These are phyloP conservation scores for Priceomyces haplophilus DNA, from an alignment of 805 yeast genomes.

Conservation along the genomic window DNA sequence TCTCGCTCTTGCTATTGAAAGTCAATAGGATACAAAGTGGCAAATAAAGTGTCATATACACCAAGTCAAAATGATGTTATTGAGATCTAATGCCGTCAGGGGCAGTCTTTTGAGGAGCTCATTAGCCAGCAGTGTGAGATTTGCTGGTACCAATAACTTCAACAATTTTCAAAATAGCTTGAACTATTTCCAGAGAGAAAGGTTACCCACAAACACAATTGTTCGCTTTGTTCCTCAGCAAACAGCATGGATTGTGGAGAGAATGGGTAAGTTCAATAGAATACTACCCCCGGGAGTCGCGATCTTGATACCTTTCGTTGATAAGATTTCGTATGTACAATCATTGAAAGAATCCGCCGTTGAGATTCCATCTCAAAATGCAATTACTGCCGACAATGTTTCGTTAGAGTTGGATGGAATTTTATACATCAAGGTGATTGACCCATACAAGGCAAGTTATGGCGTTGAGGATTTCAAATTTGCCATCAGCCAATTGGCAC, in stretches of 20 bases:
- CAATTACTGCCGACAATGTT: constrained; percentile 84
- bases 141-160: background rate
- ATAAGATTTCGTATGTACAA: constrained; percentile 77
- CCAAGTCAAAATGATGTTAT: background rate
- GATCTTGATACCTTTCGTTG: constrained; percentile 66
- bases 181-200: constrained; percentile 58
- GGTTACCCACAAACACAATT: constrained; percentile 71
- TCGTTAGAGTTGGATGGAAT: constrained; percentile 84
- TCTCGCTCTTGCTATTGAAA: constrained; percentile 5
- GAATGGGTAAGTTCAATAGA: constrained; percentile 81
- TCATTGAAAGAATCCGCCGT: constrained; percentile 80
- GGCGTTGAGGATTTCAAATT: constrained; percentile 87
- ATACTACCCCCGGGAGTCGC: constrained; percentile 75
- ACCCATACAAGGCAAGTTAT: constrained; percentile 81
- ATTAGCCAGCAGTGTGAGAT: background rate
- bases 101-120: background rate
- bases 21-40: constrained; percentile 35
- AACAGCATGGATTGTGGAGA: constrained; percentile 85
- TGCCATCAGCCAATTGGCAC: constrained; percentile 82
- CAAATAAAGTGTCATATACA: constrained; percentile 19
- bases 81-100: background rate
- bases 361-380: constrained; percentile 79
- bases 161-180: constrained; percentile 18
- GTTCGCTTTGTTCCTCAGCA: constrained; percentile 84
- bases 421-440: constrained; percentile 70